Base-by-base conservation (phyloP, 495 filamentous ascomycete species). In the Endocarpon pusillum region DNA sequence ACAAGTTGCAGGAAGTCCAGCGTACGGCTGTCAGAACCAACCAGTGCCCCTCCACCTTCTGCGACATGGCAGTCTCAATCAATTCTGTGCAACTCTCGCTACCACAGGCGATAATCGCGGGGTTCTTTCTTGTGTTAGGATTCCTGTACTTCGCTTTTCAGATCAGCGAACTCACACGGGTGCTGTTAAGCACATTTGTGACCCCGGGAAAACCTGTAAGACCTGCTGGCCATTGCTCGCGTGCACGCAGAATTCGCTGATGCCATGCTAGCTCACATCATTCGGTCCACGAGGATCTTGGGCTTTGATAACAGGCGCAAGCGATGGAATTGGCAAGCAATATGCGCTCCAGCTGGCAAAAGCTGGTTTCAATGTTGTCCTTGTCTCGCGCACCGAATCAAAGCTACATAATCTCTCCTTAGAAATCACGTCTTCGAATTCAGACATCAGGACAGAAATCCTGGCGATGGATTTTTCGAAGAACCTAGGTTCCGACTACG, bases 251-350 rank as follows among this genome's bases (percentile, higher is more conserved):
- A 23, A 25, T 15, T 39, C 23, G 7, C 7, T 8, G 29, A 9
- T 37, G 28, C 26, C 28, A 7, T 24, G 8, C 20, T 31, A 97
- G 89, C 75, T 99, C 36, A 73, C 70, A 39, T 82, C 75, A 40
- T 94, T 94, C 60, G 91, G 85, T 42, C 78, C 75, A 40, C 84
- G 82, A 46, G 86, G 86, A 38, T 86, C 74, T 47, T 99, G 86
- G 84, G 89, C 84, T 15, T 69, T 99, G 28, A 68, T 99, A 15
- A 96, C 91, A 30, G 91, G 91, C 42, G 89, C 91, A 36, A 93
- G 84, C 9, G 89, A 96, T 60, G 91, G 91, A 41, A 72, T 99
- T 35, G 91, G 91, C 47, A 94, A 94, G 62, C 89, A 96, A 64
- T 99, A 80, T 50, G 81, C 87, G 30, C 62, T 79, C 37, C 84